Conservation (phyloP, 805 yeast genomes). For the Yamadazyma phyllophila region DNA sequence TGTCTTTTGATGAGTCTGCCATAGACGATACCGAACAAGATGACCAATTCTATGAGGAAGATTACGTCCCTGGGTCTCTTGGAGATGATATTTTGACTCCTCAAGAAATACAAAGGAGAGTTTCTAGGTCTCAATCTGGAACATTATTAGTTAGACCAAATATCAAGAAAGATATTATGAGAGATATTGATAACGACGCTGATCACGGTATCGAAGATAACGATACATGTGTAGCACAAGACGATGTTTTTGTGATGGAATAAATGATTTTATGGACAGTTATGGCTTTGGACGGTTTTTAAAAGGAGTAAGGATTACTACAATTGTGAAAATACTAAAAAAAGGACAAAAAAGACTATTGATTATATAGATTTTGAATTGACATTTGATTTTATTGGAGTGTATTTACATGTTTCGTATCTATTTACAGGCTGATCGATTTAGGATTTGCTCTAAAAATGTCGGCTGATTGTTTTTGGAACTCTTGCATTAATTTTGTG, state of each 20-base stretch:
- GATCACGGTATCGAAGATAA: constrained; percentile 2
- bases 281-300: background rate
- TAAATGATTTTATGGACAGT: constrained; percentile 10
- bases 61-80: constrained; percentile 76
- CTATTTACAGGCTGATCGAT: constrained; percentile 4
- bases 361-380: constrained; percentile 1
- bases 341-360: background rate
- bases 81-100: constrained; percentile 78
- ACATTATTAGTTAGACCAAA: constrained; percentile 37
- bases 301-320: background rate
- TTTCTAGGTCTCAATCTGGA: constrained; percentile 57
- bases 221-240: constrained; percentile 10
- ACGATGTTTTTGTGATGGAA: constrained; percentile 42
- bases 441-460: constrained; percentile 39
- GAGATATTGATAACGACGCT: constrained; percentile 1
- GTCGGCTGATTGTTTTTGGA: constrained; percentile 35
- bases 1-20: constrained; percentile 8
- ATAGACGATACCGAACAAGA: constrained; percentile 30
- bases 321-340: background rate
- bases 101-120: constrained; percentile 65
- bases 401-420: constrained; percentile 6
- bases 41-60: constrained; percentile 53
- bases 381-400: background rate
- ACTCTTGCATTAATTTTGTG: constrained; percentile 23
- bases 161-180: constrained; percentile 5